A percentile compares a stretch with the other conserved stretches of the same genome.
Conservation (phyloP, 495 filamentous ascomycete genomes). For the Cladorrhinum samala region DNA sequence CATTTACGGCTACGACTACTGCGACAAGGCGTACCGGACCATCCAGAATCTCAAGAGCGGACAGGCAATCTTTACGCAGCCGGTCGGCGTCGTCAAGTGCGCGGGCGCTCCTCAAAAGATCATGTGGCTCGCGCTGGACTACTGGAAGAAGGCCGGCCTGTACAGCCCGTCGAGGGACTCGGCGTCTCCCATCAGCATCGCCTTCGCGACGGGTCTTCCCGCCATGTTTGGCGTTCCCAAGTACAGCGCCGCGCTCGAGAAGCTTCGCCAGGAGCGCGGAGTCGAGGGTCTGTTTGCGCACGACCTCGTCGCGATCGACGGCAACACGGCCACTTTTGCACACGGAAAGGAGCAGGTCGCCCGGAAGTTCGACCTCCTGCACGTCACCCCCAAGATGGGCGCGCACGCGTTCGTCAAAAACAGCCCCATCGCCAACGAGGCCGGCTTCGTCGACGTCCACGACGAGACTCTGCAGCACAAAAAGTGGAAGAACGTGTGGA, state of each 20-base stretch:
- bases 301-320: slow-evolving; percentile 56
- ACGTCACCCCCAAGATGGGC: slow-evolving; percentile 58
- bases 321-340: slow-evolving; percentile 49
- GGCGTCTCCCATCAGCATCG: slow-evolving; percentile 50
- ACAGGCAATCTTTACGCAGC: slow-evolving; percentile 63
- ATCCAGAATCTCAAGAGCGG: slow-evolving; percentile 52
- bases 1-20: slow-evolving; percentile 58
- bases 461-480: slow-evolving; percentile 54
- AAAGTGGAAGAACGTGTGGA: slow-evolving; percentile 61
- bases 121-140: slow-evolving; percentile 64
- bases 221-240: slow-evolving; percentile 66
- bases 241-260: slow-evolving; percentile 56
- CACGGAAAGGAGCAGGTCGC: slow-evolving; percentile 42
- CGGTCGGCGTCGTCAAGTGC: slow-evolving; percentile 60
- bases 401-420: slow-evolving; percentile 54
- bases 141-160: slow-evolving; percentile 56
- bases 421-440: slow-evolving; percentile 51
- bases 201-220: slow-evolving; percentile 56
- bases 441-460: slow-evolving; percentile 61
- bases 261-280: slow-evolving; percentile 54
- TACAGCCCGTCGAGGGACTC: slow-evolving; percentile 42
- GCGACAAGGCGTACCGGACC: slow-evolving; percentile 51
- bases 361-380: slow-evolving; percentile 54
- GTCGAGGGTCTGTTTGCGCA: slow-evolving; percentile 64
- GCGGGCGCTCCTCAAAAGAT: slow-evolving; percentile 65